Percentiles rank a stretch among this genome's conserved stretches.
phyloP scores from a whole-genome alignment of 2,329 filamentous ascomycete genomes.

The Pyricularia pennisetigena region DNA sequence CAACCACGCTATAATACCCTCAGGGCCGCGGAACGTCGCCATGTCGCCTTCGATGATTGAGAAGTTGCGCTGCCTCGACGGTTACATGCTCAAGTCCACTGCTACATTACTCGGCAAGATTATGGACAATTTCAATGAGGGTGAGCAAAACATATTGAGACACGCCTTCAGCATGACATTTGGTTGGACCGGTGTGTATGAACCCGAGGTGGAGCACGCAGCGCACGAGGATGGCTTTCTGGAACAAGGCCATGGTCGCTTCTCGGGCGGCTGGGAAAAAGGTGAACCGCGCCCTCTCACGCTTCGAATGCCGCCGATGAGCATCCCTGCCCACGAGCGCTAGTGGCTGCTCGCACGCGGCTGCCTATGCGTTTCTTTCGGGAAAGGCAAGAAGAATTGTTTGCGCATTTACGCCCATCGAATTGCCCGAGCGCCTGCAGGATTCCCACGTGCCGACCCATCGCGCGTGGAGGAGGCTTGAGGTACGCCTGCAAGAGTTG shows the following conservation, averaged over 20 bases:
- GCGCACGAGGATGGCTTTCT: slow-evolving; percentile 25
- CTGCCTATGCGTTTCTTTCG: not conserved
- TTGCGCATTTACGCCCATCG: not conserved
- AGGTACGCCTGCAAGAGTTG: not conserved
- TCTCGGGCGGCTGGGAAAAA: slow-evolving; percentile 20
- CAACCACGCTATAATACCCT: slow-evolving; percentile 22
- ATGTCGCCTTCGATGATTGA: slow-evolving; percentile 7
- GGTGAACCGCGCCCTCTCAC: not conserved
- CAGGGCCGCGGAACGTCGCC: slow-evolving; percentile 10
- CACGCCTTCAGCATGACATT: slow-evolving; percentile 22
- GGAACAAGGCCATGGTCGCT: slow-evolving; percentile 26
- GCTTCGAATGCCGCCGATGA: not conserved
- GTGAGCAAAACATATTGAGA: slow-evolving; percentile 20
- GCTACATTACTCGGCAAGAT: slow-evolving; percentile 27
- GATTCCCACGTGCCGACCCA: not conserved
- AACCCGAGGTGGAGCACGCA: slow-evolving; percentile 17
- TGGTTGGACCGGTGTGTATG: slow-evolving; percentile 28
- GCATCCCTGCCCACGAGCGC: not conserved
- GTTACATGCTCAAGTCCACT: slow-evolving; percentile 23
- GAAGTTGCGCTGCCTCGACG: slow-evolving; percentile 7
- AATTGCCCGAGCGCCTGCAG: not conserved
- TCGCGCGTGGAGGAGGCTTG: not conserved
- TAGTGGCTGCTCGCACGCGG: slow-evolving; percentile 5
- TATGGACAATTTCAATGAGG: slow-evolving; percentile 15
- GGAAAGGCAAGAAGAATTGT: not conserved